Percentiles rank a stretch among this genome's conserved stretches.
These are phyloP conservation scores for Lachancea thermotolerans DNA, from an alignment of 805 yeast species.

Conservation along the genomic window DNA sequence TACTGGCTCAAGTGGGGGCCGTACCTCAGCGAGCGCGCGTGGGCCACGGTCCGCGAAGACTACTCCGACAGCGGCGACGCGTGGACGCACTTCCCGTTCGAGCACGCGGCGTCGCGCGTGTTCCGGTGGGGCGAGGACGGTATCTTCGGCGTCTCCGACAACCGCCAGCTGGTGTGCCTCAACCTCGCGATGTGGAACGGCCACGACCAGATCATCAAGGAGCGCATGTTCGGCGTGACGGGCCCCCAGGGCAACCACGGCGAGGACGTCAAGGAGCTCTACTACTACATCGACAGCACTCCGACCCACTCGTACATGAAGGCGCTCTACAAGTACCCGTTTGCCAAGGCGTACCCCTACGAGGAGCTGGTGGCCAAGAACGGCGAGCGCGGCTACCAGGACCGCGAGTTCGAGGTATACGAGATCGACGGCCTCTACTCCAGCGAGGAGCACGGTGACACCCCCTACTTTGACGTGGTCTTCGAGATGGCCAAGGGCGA, in stretches of 20 bases:
- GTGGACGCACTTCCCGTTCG: conserved; percentile 84
- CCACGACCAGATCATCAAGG: conserved; percentile 76
- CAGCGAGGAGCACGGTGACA: conserved; percentile 42
- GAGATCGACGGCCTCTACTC: conserved; percentile 68
- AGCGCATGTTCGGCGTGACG: conserved; percentile 79
- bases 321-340: conserved; percentile 90
- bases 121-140: conserved; percentile 98
- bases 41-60: conserved; percentile 85
- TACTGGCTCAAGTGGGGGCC: conserved; percentile 93
- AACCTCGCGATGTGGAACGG: conserved; percentile 92
- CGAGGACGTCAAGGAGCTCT: conserved; percentile 84
- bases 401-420: conserved; percentile 72
- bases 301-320: conserved; percentile 93
- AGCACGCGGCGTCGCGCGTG: conserved; percentile 70
- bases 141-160: conserved; percentile 80
- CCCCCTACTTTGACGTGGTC: conserved; percentile 77
- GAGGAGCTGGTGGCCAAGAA: conserved; percentile 63
- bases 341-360: conserved; percentile 67
- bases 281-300: conserved; percentile 82
- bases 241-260: conserved; percentile 95
- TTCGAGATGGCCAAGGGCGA: conserved; percentile 87
- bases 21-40: conserved; percentile 78
- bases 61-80: conserved; percentile 83
- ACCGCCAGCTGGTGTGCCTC: conserved; percentile 68
- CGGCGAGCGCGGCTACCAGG: conserved; percentile 55